phyloP scores from a whole-genome alignment of 2,329 filamentous ascomycete species.

The Dactylellina haptotyla region DNA sequence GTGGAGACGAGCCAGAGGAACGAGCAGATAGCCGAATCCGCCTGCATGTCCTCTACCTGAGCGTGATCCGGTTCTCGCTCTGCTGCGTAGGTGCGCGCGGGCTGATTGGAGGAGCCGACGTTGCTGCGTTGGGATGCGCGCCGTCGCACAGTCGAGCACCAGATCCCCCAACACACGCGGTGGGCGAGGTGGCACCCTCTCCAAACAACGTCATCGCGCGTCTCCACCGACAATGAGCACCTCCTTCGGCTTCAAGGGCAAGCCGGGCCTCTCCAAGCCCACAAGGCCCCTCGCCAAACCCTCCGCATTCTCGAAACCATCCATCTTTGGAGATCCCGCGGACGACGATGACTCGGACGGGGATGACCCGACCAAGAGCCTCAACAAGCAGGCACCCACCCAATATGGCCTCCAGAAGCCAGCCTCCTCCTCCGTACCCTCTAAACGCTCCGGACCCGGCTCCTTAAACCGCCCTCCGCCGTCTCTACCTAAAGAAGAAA shows the following conservation, averaged over 20 bases:
- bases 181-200: too few species aligned
- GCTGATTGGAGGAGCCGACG: not conserved
- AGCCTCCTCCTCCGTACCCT: conserved; percentile 58
- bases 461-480: conserved; percentile 64
- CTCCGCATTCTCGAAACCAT: conserved; percentile 61
- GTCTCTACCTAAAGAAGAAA: conserved; percentile 70
- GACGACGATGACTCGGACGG: conserved; percentile 63
- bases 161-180: not conserved
- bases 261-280: conserved; percentile 64
- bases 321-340: conserved; percentile 66
- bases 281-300: conserved; percentile 70
- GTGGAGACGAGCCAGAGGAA: conserved; percentile 2
- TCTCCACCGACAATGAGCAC: conserved; percentile 68
- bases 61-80: not conserved
- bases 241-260: conserved; percentile 66
- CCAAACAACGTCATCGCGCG: conserved; percentile 21
- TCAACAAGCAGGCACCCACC: conserved; percentile 59
- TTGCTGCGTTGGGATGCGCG: not conserved
- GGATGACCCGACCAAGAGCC: conserved; percentile 62
- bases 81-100: not conserved
- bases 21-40: not conserved
- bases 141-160: not conserved
- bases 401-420: conserved; percentile 60
- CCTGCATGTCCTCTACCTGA: too few species aligned
- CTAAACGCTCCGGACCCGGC: conserved; percentile 57